phyloP scores from a whole-genome alignment of 1,139 yeast species.

The Saccharomyces hybrid region DNA sequence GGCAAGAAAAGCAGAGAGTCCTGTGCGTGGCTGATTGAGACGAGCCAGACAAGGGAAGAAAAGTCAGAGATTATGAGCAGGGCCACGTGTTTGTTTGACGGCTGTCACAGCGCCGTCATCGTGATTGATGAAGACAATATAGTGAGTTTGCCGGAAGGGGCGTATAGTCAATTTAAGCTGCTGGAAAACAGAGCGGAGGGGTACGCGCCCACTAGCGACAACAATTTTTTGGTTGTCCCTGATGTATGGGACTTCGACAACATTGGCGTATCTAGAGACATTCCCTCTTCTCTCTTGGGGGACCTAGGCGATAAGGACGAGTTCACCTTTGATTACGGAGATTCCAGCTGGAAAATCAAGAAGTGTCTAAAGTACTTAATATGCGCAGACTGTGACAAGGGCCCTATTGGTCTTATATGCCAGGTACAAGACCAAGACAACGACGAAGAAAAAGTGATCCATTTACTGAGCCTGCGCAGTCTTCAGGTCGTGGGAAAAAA shows the following conservation, averaged over 20 bases:
- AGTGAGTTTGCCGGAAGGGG: slow-evolving; percentile 11
- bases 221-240: slow-evolving; percentile 36
- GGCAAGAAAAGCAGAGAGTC: background rate
- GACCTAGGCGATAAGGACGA: background rate
- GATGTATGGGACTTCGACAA: slow-evolving; percentile 76
- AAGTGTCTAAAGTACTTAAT: slow-evolving; percentile 45
- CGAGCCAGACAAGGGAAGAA: background rate
- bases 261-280: slow-evolving; percentile 58
- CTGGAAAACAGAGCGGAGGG: slow-evolving; percentile 10
- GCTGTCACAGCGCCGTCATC: slow-evolving; percentile 21
- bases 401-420: slow-evolving; percentile 61
- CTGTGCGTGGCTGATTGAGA: background rate
- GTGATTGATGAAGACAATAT: slow-evolving; percentile 9
- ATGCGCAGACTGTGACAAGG: slow-evolving; percentile 69
- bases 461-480: slow-evolving; percentile 22
- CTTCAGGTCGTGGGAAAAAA: background rate
- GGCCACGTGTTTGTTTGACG: slow-evolving; percentile 23
- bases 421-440: slow-evolving; percentile 33
- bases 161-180: slow-evolving; percentile 15
- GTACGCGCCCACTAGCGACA: slow-evolving; percentile 3
- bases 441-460: slow-evolving; percentile 9
- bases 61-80: slow-evolving; percentile 3
- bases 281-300: slow-evolving; percentile 21
- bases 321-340: slow-evolving; percentile 8
- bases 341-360: slow-evolving; percentile 19